These are phyloP conservation scores for Beauveria sp. DNA, from an alignment of 2,329 filamentous ascomycete species.

Conservation along the genomic window DNA sequence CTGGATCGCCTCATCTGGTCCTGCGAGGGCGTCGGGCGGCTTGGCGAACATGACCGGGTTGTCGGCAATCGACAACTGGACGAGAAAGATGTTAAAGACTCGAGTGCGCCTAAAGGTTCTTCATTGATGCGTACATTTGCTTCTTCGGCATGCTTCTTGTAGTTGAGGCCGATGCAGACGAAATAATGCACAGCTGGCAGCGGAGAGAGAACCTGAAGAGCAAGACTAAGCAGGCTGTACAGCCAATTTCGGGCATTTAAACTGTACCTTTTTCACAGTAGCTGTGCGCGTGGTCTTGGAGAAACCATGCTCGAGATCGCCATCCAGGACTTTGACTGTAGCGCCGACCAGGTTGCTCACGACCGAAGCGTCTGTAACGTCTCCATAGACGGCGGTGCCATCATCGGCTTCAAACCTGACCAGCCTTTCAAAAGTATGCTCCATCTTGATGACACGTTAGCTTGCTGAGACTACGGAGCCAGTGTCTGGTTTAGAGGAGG, in stretches of 20 bases:
- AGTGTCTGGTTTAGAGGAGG: no score
- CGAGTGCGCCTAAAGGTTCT: no score
- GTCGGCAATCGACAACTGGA: not conserved
- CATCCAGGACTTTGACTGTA: not conserved
- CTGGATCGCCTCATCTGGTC: slow-evolving; percentile 18
- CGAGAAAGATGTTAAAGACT: not conserved
- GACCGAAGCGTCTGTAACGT: not conserved
- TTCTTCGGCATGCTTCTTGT: slow-evolving; percentile 19
- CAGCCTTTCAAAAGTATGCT: not conserved
- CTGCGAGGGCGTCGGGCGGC: slow-evolving; percentile 15
- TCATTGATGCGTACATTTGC: slow-evolving; percentile 12
- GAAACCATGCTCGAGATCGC: not conserved
- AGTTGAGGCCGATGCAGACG: slow-evolving; percentile 23
- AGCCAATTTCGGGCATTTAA: accelerated
- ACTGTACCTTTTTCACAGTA: not conserved
- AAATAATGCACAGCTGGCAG: slow-evolving; percentile 10
- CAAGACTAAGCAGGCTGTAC: not conserved
- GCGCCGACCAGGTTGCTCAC: not conserved
- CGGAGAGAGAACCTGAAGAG: not conserved
- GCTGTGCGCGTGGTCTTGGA: not conserved
- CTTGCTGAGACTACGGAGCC: not conserved
- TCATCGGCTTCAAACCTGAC: not conserved
- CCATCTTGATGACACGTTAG: not conserved
- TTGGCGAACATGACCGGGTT: slow-evolving; percentile 17
- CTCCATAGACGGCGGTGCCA: not conserved